A percentile compares a stretch with the other conserved stretches of the same genome.
Evolutionary conservation across 2,329 filamentous ascomycete species (phyloP).

Genomic region (Clarireedia hainanense): DNA sequence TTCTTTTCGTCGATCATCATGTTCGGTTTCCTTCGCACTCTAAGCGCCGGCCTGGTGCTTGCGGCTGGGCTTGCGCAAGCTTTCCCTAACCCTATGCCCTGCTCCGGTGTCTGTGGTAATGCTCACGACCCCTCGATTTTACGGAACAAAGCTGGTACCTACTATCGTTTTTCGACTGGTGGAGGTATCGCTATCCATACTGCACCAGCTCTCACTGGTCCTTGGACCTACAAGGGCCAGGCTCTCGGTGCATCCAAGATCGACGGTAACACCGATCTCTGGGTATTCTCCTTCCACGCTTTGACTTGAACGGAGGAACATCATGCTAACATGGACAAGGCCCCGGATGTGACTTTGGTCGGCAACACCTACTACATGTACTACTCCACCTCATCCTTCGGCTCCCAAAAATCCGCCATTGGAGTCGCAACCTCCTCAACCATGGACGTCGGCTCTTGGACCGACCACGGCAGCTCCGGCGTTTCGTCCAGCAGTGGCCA

Average conservation of each 20-base stretch:
- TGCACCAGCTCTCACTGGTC: neutral
- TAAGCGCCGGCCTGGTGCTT: too few species aligned
- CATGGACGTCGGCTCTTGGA: neutral
- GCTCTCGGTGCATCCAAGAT: neutral
- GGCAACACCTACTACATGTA: neutral
- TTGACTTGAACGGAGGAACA: neutral
- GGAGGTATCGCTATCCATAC: neutral
- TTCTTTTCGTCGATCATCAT: too few species aligned
- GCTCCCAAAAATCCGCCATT: neutral
- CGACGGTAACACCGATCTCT: neutral
- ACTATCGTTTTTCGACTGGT: neutral
- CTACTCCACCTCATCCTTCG: neutral
- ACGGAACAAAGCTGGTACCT: neutral
- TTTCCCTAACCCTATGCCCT: neutral
- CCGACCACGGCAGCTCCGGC: neutral
- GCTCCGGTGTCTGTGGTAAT: neutral
- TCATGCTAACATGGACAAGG: neutral
- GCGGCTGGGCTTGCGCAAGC: neutral
- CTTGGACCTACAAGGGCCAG: neutral
- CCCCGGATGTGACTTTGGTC: neutral
- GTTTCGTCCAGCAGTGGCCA: neutral
- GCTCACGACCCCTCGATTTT: neutral
- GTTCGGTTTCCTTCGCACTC: too few species aligned
- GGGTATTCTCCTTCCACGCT: neutral
- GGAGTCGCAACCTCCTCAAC: neutral